phyloP scores from a whole-genome alignment of 2,329 filamentous ascomycete genomes.

The Clonostachys sp. region DNA sequence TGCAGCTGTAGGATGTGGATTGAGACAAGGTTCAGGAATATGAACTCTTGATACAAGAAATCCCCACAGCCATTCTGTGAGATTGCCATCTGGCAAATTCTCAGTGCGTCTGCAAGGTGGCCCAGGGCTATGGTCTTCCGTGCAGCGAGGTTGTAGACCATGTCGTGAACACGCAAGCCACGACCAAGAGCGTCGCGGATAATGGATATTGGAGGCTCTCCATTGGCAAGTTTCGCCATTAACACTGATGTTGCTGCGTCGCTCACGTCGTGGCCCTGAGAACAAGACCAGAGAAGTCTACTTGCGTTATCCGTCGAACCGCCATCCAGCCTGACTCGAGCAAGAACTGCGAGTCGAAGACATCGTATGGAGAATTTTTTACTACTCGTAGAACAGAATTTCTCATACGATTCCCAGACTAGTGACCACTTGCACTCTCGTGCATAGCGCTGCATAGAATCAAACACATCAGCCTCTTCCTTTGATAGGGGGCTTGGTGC shows the following conservation, averaged over 20 bases:
- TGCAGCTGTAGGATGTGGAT: slow-evolving; percentile 21
- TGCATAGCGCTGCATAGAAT: slow-evolving; percentile 32
- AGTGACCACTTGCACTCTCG: slow-evolving; percentile 18
- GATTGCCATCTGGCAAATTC: slow-evolving; percentile 27
- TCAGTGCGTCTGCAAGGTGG: slow-evolving; percentile 18
- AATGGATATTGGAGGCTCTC: slow-evolving; percentile 15
- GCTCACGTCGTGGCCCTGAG: slow-evolving; percentile 33
- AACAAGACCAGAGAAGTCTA: slow-evolving; percentile 32
- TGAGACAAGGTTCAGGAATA: slow-evolving; percentile 27
- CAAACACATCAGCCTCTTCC: not conserved
- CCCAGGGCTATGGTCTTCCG: not conserved
- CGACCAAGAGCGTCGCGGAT: slow-evolving; percentile 18
- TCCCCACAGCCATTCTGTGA: slow-evolving; percentile 26
- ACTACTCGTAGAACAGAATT: slow-evolving; percentile 24
- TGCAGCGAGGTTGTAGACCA: slow-evolving; percentile 19
- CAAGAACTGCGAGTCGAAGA: slow-evolving; percentile 41
- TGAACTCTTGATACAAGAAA: slow-evolving; percentile 27
- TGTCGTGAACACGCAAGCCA: slow-evolving; percentile 23
- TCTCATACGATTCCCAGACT: slow-evolving; percentile 31
- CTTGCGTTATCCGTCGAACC: slow-evolving; percentile 23
- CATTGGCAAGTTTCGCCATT: slow-evolving; percentile 24
- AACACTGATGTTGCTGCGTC: slow-evolving; percentile 32
- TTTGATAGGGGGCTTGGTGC: not conserved
- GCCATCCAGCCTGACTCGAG: slow-evolving; percentile 26
- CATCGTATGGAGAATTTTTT: slow-evolving; percentile 27